Base-by-base conservation (phyloP, 2,329 filamentous ascomycete genomes). In the Blastomyces gilchristii region DNA sequence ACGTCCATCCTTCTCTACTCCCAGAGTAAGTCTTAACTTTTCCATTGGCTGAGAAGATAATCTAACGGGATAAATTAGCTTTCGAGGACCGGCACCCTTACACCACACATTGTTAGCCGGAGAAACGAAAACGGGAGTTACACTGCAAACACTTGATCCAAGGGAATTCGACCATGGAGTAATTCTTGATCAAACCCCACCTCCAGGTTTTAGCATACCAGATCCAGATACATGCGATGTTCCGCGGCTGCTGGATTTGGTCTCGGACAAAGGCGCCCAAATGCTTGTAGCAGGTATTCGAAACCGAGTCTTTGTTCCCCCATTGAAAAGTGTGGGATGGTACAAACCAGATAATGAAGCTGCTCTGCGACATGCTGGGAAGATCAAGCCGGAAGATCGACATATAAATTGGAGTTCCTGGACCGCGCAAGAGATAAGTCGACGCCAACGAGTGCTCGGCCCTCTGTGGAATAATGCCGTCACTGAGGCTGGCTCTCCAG, bases 1-100 rank as follows among this genome's bases (percentile, higher is more conserved):
- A 99, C 74, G 82, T 99, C 1, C 94, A 99, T 71, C 94, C 94
- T 0, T 97, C 93, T 0, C 77, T 97, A 37, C 82, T 99, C 16
- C 93, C 92, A 3, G 88, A 94, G 86, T 90, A 79, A 68, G 80
- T 71, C 7, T 6, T 53, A 43, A 31, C 16, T 8, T 37, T 8
- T 22, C 54, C 22, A 25, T 31, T 58, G n/a, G n/a, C 41, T 31
- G 16, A n/a, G 41, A 18, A 22, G 37, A 37, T 47, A 54, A 58
- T 49, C 25, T 63, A 61, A 45, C 63, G 66, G 54, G 63, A 58
- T 50, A 57, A 53, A 57, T 59, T 63, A 90, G 88, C 72, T 85
- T 96, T 64, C 87, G 88, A 63, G 94, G 94, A 1, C 84, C 94
- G 12, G 90, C 94, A 1, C 94, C 94, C 0, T 81, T 99, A 16